Percentiles rank a stretch among this genome's conserved stretches.
These are phyloP conservation scores for Aspergillus aculeatus DNA, from an alignment of 2,329 filamentous ascomycete genomes.

Conservation along the genomic window DNA sequence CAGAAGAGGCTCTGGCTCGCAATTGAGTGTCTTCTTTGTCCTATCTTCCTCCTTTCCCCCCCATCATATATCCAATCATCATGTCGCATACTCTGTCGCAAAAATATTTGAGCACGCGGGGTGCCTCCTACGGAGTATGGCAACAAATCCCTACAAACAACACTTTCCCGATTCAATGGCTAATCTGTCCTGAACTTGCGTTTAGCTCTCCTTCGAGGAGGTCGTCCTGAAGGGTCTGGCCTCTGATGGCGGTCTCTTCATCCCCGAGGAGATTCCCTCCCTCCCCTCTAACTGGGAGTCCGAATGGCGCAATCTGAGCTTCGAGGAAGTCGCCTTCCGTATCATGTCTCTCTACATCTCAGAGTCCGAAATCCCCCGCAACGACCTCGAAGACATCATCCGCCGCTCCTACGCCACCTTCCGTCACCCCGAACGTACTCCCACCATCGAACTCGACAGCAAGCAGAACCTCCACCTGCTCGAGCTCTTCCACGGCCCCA, in stretches of 20 bases:
- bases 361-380: constrained; percentile 71
- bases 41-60: background rate
- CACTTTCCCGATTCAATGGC: constrained; percentile 2
- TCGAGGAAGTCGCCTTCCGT: constrained; percentile 53
- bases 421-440: constrained; percentile 73
- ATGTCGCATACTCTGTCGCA: constrained; percentile 33
- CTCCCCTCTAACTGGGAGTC: constrained; percentile 24
- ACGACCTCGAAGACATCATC: constrained; percentile 81
- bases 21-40: constrained; percentile 2
- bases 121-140: constrained; percentile 33
- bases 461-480: constrained; percentile 75
- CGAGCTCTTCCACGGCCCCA: constrained; percentile 95
- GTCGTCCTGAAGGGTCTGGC: constrained; percentile 88
- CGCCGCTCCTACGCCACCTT: constrained; percentile 86
- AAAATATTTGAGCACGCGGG: constrained; percentile 34
- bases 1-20: background rate
- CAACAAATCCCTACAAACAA: background rate
- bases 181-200: constrained; percentile 6
- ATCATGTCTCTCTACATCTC: constrained; percentile 89
- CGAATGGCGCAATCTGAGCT: constrained; percentile 28
- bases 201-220: constrained; percentile 74
- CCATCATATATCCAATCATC: background rate
- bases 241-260: constrained; percentile 81
- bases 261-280: constrained; percentile 60
- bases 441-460: constrained; percentile 72